Base-by-base conservation (phyloP, 192 early-diverging fungal genomes). In the Chytriomyces confervae region DNA sequence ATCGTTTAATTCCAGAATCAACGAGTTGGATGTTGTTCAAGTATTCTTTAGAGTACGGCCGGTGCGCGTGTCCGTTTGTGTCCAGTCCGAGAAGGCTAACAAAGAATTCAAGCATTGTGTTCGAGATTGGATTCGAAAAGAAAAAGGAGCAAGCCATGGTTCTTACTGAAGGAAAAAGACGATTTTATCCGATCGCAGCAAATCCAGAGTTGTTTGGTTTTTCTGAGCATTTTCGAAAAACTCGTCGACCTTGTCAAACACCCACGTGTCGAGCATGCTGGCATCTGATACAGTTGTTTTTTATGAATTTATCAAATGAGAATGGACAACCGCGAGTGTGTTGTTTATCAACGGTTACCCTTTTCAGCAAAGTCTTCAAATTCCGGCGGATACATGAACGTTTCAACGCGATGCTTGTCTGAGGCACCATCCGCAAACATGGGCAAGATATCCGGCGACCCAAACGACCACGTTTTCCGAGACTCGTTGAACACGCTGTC, bases 401-500 rank as follows among this genome's bases (percentile, higher is more conserved):
- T 95, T 48, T 98, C 95, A 11, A 98, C 90, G 44, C 86, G 86
- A 66, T 82, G 75, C 13, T 86, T 87, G 79, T 96, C 93, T 0
- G 94, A 91, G 5, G 96, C 94, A 50, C 96, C 96, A 5, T 95
- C 89, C 8, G 92, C 89, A 88, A 98, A 98, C 95, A 98, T 98
- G 46, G 94, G 95, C 65, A 98, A 83, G 76, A 98, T 98, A 81
- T 98, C 97, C 20, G 97, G 97, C 62, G 95, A 96, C 24, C 97
- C 97, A 85, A 96, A 98, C 16, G 95, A 97, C 95, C 95, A 98
- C 0, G 97, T 97, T 81, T 98, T 93, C 64, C 91, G 81, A 64
- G 91, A 93, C 82, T 97, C 87, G 86, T 98, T 98, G 84, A 98
- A 98, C 20, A 96, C 89, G 5, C 95, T 96, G 79, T 98, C 97